These are phyloP conservation scores for Sarocladium oryzae DNA, from an alignment of 2,329 filamentous ascomycete genomes.

Conservation along the genomic window DNA sequence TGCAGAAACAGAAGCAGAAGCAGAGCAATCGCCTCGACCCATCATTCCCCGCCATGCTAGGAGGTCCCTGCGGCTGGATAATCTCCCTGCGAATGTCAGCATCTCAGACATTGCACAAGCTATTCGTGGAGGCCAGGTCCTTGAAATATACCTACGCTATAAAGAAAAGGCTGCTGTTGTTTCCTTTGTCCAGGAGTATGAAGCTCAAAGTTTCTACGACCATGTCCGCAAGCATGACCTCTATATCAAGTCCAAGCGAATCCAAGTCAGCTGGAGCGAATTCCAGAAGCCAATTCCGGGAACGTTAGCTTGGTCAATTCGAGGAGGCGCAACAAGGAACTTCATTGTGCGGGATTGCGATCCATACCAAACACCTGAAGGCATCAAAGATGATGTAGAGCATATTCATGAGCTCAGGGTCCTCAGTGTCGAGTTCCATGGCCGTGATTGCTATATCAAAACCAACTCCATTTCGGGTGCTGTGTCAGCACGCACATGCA, in stretches of 20 bases:
- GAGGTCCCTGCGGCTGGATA: conserved; percentile 56
- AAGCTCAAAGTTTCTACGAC: conserved; percentile 58
- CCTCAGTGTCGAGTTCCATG: conserved; percentile 54
- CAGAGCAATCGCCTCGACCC: neutral
- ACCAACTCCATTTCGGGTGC: conserved; percentile 74
- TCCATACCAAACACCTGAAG: conserved; percentile 52
- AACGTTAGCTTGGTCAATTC: conserved; percentile 59
- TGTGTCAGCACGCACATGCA: conserved; percentile 68
- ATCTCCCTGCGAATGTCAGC: conserved; percentile 55
- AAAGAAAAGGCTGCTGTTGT: conserved; percentile 56
- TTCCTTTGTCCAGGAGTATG: conserved; percentile 60
- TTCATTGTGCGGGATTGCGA: conserved; percentile 58
- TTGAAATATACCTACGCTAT: conserved; percentile 59
- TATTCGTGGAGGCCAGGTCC: conserved; percentile 62
- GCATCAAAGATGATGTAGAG: conserved; percentile 66
- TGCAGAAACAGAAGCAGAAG: neutral
- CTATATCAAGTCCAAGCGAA: conserved; percentile 63
- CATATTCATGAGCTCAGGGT: conserved; percentile 77
- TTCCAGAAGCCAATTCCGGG: conserved; percentile 60
- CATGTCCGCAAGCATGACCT: conserved; percentile 60
- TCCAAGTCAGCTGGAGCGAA: conserved; percentile 63
- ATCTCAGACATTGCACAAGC: conserved; percentile 58
- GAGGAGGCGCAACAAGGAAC: conserved; percentile 64
- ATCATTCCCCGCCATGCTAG: conserved; percentile 30
- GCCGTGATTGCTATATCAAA: conserved; percentile 58